Conservation (phyloP, 2,329 filamentous ascomycete genomes). For the Phialemonium atrogriseum region DNA sequence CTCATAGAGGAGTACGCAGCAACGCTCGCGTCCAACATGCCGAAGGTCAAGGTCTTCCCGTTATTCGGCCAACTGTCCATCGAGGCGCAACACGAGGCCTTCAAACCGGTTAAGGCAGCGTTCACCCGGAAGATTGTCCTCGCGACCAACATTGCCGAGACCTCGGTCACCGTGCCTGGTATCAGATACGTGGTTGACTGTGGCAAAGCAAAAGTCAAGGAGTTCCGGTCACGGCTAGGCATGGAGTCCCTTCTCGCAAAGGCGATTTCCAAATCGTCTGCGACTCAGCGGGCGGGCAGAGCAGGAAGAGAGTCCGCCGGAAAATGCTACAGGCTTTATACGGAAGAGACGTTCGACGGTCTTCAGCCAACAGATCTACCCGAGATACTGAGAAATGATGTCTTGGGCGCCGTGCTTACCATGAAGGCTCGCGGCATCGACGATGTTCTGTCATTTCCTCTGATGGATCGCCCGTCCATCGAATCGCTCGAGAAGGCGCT, state of each 20-base stretch:
- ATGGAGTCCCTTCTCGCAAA: slow-evolving; percentile 88
- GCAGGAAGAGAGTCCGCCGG: slow-evolving; percentile 88
- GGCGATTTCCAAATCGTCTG: slow-evolving; percentile 86
- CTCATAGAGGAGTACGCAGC: slow-evolving; percentile 73
- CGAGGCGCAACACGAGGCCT: slow-evolving; percentile 77
- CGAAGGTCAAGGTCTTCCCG: slow-evolving; percentile 64
- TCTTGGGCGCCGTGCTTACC: slow-evolving; percentile 76
- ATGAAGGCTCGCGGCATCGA: slow-evolving; percentile 89
- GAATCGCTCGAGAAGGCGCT: slow-evolving; percentile 77
- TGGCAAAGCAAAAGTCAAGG: slow-evolving; percentile 90
- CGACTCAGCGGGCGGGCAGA: slow-evolving; percentile 83
- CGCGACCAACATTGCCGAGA: slow-evolving; percentile 97
- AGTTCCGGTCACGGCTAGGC: slow-evolving; percentile 75
- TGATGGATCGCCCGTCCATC: slow-evolving; percentile 72
- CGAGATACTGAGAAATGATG: slow-evolving; percentile 85
- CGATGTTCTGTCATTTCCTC: slow-evolving; percentile 73
- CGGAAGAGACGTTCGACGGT: slow-evolving; percentile 62
- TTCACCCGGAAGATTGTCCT: slow-evolving; percentile 82
- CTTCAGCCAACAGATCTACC: slow-evolving; percentile 70
- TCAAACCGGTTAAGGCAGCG: slow-evolving; percentile 62
- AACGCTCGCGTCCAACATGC: slow-evolving; percentile 65
- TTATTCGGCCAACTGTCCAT: slow-evolving; percentile 88
- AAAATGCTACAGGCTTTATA: slow-evolving; percentile 85
- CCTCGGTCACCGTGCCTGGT: slow-evolving; percentile 89
- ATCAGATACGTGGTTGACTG: slow-evolving; percentile 88